Base-by-base conservation (phyloP, 2,329 filamentous ascomycete species). In the Sporothrix schenckii region DNA sequence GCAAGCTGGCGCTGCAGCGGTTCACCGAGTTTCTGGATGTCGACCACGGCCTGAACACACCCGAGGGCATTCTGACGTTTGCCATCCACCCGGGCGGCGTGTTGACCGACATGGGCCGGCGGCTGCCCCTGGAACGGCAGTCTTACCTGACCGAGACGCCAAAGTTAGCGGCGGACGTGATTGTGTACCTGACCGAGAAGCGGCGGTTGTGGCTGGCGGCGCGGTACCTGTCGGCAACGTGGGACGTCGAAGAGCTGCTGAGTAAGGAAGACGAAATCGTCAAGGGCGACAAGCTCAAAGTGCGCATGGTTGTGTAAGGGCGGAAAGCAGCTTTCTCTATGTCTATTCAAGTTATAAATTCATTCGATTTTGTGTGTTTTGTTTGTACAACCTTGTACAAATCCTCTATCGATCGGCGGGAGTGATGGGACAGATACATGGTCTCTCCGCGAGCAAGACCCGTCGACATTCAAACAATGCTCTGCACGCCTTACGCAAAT, bases 381-480 rank as follows among this genome's bases (percentile, higher is more conserved):
- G 77, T 75, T 61, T 83, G 76, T 0, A 83, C 83, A 0, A 80
- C 76, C 2, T 81, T 80, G 2, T 85, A 77, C 4, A 89, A 77
- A 53, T 86, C 84, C 68, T 85, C 83, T 1, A 86, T 80, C 4
- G 84, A 74, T 89, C 88, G 63, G 86, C 82, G 34, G 58, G 4
- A 4, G 11, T 2, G 10, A 16, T 1, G n/a, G 21, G 10, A 2
- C 56, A 10, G 56, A 41, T 16, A 5, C 56, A 21, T 61, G 24
- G 7, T 44, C 56, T 14, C n/a, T 58, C 5, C 54, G 54, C 34
- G 54, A 58, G 14, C 54, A 58, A 9, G 41, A 65, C 9, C 27
- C 41, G 24, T 44, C 41, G 39, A 65, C 60, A 44, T 7, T 65
- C 2, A 39, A 65, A 24, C 60, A 65, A 24, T 65, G 49, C n/a